phyloP scores from a whole-genome alignment of 257 asterid genomes.

The Orobanche coerulescens region DNA sequence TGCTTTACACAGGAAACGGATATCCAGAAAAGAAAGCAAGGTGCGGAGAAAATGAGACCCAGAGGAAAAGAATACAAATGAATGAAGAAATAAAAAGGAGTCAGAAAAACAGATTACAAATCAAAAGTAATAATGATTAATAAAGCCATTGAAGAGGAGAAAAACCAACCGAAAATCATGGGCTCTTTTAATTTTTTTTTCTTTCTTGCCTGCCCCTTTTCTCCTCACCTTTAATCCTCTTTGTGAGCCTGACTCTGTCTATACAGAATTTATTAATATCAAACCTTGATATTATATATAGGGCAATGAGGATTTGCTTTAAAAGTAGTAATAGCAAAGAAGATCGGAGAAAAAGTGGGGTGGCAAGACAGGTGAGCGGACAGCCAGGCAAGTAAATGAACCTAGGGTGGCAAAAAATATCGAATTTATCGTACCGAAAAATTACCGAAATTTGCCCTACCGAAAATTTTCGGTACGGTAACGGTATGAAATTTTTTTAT shows the following conservation, averaged over 20 bases:
- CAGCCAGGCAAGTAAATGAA: conserved; percentile 40
- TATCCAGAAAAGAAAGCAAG: conserved; percentile 23
- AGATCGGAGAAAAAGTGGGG: conserved; percentile 37
- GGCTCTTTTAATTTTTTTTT: conserved; percentile 21
- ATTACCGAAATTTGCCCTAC: too few species aligned
- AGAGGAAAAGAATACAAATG: conserved; percentile 11
- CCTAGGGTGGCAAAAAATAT: too few species aligned
- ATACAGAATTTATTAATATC: conserved; percentile 27
- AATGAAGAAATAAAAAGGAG: background rate
- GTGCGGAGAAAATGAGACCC: conserved; percentile 19
- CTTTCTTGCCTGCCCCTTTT: conserved; percentile 21
- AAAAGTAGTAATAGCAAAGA: conserved; percentile 18
- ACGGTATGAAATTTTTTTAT: too few species aligned
- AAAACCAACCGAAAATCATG: conserved; percentile 45
- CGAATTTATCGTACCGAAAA: too few species aligned
- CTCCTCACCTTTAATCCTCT: conserved; percentile 36
- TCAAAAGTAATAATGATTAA: background rate
- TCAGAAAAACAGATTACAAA: conserved; percentile 18
- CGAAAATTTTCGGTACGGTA: too few species aligned
- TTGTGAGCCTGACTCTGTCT: conserved; percentile 34
- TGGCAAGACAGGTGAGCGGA: conserved; percentile 39
- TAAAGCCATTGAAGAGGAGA: conserved; percentile 25
- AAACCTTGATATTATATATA: conserved; percentile 13
- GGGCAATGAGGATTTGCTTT: conserved; percentile 21
- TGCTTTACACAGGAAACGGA: conserved; percentile 13